A percentile compares a stretch with the other conserved stretches of the same genome.
Evolutionary conservation across 208 protist genomes (phyloP).

Genomic region (Tetramitus jugosus): DNA sequence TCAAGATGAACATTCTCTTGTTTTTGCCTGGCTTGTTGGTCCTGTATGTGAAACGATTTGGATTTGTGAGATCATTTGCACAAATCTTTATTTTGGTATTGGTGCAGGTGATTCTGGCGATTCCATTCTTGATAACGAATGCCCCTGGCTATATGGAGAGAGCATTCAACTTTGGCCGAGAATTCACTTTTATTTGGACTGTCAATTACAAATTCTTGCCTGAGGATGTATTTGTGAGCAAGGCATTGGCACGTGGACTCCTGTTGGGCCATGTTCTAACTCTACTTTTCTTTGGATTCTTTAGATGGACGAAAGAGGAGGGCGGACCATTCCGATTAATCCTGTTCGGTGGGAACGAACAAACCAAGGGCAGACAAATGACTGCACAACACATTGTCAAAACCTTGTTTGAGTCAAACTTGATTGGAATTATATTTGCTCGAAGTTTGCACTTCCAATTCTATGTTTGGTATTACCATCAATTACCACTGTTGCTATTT

Average conservation of each 20-base stretch:
- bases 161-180: constrained; percentile 21
- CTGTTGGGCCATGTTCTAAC: constrained; percentile 42
- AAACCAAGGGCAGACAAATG: not conserved
- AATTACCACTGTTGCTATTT: constrained; percentile 56
- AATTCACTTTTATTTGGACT: constrained; percentile 23
- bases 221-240: constrained; percentile 19
- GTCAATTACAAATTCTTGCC: constrained; percentile 26
- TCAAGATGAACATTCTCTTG: constrained; percentile 92
- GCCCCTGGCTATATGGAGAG: not conserved
- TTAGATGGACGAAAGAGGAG: not conserved
- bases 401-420: constrained; percentile 71
- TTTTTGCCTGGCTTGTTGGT: constrained; percentile 70
- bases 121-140: not conserved
- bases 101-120: not conserved
- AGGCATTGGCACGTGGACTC: constrained; percentile 48
- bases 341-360: not conserved
- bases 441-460: constrained; percentile 86
- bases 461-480: constrained; percentile 77
- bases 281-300: constrained; percentile 35
- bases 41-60: constrained; percentile 47
- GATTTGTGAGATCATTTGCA: constrained; percentile 51
- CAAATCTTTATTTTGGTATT: not conserved
- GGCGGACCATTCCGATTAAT: not conserved
- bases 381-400: constrained; percentile 42
- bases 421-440: constrained; percentile 71